Base-by-base conservation (phyloP, 2,329 filamentous ascomycete species). In the Phialophora expanda region DNA sequence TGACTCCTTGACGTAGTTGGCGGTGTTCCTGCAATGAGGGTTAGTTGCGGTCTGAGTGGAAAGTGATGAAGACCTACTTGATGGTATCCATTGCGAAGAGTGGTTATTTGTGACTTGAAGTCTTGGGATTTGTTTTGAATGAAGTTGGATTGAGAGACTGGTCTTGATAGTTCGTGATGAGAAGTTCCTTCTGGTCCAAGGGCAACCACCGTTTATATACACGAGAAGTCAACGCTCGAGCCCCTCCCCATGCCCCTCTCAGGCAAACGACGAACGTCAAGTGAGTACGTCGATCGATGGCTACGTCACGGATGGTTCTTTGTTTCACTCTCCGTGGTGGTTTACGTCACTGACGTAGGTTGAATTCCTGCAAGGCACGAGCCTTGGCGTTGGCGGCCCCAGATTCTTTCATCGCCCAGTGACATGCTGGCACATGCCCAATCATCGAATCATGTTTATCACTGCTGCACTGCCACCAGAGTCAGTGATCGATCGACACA, bases 1-100 rank as follows among this genome's bases (percentile, higher is more conserved):
- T 73, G 81, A 79, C 84, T 89, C 88, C 71, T 85, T 79, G 79
- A 89, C 86, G 85, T 90, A 89, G 85, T 89, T 89, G 80, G 81
- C 86, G 76, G 85, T 86, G 81, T 90, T 87, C 84, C 70, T 72
- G 62, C 7, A n/a, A 44, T n/a, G 11, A 48, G 58, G 24, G 38
- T 61, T 9, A 54, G 53, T 34, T n/a, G 48, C 26, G 1, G 22
- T n/a, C 24, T 38, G 11, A 56, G 2, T 32, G 41, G 22, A 24
- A 44, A 48, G 20, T 7, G 20, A 17, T 11, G 2, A 3, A 9
- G 1, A 59, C 70, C 12, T 64, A 72, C 70, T 72, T 72, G 69
- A 72, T 67, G 69, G 69, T 66, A 64, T 72, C 70, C 70, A 72
- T 72, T 72, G 59, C 56, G 61, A 63, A 57, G 46, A n/a, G 14